Conservation (phyloP, 768 basidiomycete genomes). For the Termitomyces sp. region DNA sequence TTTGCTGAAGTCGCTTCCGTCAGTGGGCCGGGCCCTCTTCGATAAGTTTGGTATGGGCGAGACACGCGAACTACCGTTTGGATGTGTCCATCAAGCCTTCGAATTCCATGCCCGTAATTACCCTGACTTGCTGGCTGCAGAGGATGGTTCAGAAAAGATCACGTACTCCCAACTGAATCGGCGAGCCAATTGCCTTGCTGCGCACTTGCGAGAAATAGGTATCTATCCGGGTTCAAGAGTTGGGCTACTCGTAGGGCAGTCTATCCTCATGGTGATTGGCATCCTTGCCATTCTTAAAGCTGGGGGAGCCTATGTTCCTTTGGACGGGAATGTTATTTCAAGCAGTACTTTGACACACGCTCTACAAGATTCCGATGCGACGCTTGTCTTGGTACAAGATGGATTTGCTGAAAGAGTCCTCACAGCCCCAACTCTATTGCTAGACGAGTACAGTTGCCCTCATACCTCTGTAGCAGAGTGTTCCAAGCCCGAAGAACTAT, state of each 20-base stretch:
- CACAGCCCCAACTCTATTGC: constrained; percentile 22
- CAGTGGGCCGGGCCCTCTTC: constrained; percentile 41
- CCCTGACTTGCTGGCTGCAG: constrained; percentile 44
- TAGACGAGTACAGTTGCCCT: constrained; percentile 29
- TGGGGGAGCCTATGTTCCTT: constrained; percentile 54
- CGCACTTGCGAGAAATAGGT: constrained; percentile 37
- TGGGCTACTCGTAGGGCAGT: constrained; percentile 50
- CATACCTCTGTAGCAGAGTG: constrained; percentile 22
- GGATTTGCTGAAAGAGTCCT: constrained; percentile 36
- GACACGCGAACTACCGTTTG: constrained; percentile 34
- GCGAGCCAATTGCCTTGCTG: constrained; percentile 42
- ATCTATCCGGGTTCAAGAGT: constrained; percentile 46
- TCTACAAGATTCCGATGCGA: constrained; percentile 39
- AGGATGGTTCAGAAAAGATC: constrained; percentile 44
- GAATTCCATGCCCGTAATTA: constrained; percentile 35
- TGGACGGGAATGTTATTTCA: constrained; percentile 54
- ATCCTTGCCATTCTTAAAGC: constrained; percentile 54
- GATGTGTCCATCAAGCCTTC: constrained; percentile 56
- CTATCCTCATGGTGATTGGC: constrained; percentile 48
- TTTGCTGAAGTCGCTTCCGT: constrained; percentile 25
- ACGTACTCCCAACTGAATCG: constrained; percentile 49
- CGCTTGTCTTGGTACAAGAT: constrained; percentile 37
- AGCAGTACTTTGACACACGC: constrained; percentile 49
- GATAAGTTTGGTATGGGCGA: constrained; percentile 41
- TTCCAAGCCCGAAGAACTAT: constrained; percentile 32